phyloP scores from a whole-genome alignment of 164 flowering plant genomes.

The Aristolochia californica region DNA sequence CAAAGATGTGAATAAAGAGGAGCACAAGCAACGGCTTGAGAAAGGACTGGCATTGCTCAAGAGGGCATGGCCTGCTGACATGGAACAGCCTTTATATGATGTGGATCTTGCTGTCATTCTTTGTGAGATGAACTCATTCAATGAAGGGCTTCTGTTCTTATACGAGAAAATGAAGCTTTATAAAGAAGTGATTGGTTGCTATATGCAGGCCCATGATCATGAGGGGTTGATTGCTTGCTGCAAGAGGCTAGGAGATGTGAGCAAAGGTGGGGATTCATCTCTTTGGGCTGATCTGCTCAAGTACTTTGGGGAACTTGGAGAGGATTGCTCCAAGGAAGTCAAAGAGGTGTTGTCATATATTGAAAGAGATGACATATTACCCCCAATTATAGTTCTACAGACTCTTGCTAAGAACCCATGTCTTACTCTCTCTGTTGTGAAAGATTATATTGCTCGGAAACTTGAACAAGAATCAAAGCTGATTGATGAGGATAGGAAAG shows the following conservation, averaged over 20 bases:
- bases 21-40: constrained; percentile 36
- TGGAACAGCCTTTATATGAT: constrained; percentile 81
- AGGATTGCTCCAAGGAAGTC: constrained; percentile 97
- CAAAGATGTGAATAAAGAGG: constrained; percentile 26
- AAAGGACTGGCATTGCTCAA: constrained; percentile 76
- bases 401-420: constrained; percentile 83
- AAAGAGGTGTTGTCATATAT: constrained; percentile 83
- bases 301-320: constrained; percentile 98
- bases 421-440: constrained; percentile 86
- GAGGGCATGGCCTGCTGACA: constrained; percentile 78
- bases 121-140: constrained; percentile 89
- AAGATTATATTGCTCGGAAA: constrained; percentile 93
- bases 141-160: too few relatives aligned
- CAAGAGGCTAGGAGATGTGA: constrained; percentile 87
- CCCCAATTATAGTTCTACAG: constrained; percentile 90
- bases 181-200: constrained; percentile 95
- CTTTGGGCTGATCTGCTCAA: constrained; percentile 90
- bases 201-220: constrained; percentile 94
- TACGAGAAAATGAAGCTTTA: constrained; percentile 93
- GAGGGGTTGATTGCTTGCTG: constrained; percentile 94
- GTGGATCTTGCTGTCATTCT: constrained; percentile 87
- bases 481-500: constrained; percentile 82
- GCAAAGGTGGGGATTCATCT: constrained; percentile 84
- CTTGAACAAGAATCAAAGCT: constrained; percentile 90
- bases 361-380: constrained; percentile 93